These are phyloP conservation scores for Trichosporon ovoides DNA, from an alignment of 1,284 basidiomycete genomes.

Conservation along the genomic window DNA sequence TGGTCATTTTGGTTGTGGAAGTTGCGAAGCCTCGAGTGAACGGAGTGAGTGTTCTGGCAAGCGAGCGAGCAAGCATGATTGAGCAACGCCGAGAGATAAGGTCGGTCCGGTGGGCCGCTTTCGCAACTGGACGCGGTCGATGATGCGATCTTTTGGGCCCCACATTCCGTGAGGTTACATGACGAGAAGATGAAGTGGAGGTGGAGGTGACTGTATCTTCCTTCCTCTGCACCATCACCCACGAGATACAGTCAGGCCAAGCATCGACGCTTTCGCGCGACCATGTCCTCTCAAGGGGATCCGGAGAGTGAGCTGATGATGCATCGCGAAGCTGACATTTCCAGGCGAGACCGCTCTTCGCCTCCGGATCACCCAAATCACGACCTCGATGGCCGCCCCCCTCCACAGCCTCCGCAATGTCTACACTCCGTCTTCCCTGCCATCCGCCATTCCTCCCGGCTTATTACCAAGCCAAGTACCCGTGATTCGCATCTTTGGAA, in stretches of 20 bases:
- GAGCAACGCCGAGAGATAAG: neutral
- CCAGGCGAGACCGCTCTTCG: slow-evolving; percentile 32
- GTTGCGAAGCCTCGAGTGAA: slow-evolving; percentile 2
- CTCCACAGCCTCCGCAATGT: slow-evolving; percentile 30
- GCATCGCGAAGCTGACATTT: neutral
- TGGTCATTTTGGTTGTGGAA: slow-evolving; percentile 13
- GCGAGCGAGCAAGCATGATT: neutral
- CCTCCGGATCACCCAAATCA: slow-evolving; percentile 50
- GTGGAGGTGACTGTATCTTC: neutral
- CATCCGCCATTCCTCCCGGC: slow-evolving; percentile 47
- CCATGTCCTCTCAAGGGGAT: slow-evolving; percentile 21
- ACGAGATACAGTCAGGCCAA: neutral
- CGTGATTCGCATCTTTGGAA: slow-evolving; percentile 79
- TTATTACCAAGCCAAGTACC: slow-evolving; percentile 60
- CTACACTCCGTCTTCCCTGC: slow-evolving; percentile 56
- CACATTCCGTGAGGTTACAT: neutral
- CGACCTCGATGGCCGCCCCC: slow-evolving; percentile 41
- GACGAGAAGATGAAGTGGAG: too few relatives aligned
- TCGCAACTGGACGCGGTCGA: neutral
- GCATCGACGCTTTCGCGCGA: neutral
- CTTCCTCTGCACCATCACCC: too few relatives aligned
- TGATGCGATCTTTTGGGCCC: slow-evolving; percentile 2
- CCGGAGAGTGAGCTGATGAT: slow-evolving; percentile 14
- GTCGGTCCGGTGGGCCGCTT: neutral
- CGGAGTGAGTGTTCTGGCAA: neutral